phyloP scores from a whole-genome alignment of 2,329 filamentous ascomycete species.

The Verticillium albo-atrum region DNA sequence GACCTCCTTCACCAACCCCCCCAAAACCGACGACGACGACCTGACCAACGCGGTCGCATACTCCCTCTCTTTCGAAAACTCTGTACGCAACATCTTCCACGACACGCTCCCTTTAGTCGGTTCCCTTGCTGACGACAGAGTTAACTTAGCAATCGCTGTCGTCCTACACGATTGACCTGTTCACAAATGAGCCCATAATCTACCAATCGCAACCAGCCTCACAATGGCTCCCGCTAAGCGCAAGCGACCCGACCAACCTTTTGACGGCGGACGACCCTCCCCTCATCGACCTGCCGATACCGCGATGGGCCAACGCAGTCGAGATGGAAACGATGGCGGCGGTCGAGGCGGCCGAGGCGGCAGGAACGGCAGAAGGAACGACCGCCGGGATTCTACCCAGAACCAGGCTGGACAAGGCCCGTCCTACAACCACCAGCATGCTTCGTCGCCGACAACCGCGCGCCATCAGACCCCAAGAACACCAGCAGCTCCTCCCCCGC shows the following conservation, averaged over 20 bases:
- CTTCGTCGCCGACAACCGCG: not conserved
- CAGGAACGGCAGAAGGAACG: conserved; percentile 40
- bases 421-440: not conserved
- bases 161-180: not conserved
- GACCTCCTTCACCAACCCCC: not conserved
- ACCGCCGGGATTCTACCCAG: conserved; percentile 50
- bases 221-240: conserved; percentile 43
- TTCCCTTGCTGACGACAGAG: not conserved
- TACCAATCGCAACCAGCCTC: not conserved
- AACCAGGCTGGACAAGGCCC: not conserved
- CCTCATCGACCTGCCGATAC: conserved; percentile 59
- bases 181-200: not conserved
- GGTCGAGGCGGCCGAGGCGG: conserved; percentile 38
- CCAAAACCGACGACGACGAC: not conserved
- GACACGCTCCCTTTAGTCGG: not conserved
- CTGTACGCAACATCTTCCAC: not conserved
- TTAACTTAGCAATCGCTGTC: not conserved
- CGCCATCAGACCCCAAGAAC: conserved; percentile 3
- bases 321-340: conserved; percentile 40
- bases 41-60: not conserved
- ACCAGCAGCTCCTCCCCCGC: conserved; percentile 6
- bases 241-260: conserved; percentile 50
- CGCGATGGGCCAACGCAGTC: conserved; percentile 52
- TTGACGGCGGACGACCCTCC: conserved; percentile 50
- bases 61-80: not conserved